Evolutionary conservation across 192 early-diverging fungal species (phyloP).

Genomic region (Coemansia sp.): DNA sequence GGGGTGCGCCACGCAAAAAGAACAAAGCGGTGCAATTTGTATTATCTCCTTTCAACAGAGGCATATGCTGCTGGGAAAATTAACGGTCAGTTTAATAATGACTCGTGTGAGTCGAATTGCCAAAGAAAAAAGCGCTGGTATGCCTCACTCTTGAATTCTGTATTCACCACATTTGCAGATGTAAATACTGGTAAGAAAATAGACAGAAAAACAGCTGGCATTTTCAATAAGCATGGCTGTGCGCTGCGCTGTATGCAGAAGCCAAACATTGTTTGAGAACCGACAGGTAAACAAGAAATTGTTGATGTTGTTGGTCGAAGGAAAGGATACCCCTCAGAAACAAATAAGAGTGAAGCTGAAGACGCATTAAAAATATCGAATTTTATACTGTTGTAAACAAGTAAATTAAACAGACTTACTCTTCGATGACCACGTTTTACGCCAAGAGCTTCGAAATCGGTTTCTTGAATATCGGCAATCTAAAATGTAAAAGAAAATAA

Average conservation of each 20-base stretch:
- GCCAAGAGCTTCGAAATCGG: slow-evolving; percentile 49
- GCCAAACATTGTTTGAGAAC: slow-evolving; percentile 2
- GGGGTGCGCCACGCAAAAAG: not conserved
- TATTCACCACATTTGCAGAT: too few relatives aligned
- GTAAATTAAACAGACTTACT: slow-evolving; percentile 25
- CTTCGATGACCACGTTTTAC: slow-evolving; percentile 53
- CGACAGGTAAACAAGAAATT: not conserved
- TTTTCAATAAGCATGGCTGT: slow-evolving; percentile 1
- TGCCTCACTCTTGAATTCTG: not conserved
- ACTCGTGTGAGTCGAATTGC: not conserved
- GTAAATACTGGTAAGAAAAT: too few relatives aligned
- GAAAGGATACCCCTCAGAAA: not conserved
- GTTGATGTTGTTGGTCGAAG: not conserved
- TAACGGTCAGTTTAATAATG: slow-evolving; percentile 3
- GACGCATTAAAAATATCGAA: not conserved
- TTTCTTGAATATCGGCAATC: slow-evolving; percentile 49
- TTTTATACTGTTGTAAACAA: not conserved
- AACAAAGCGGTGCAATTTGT: not conserved
- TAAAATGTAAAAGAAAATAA: slow-evolving; percentile 14
- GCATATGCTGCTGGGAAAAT: slow-evolving; percentile 1
- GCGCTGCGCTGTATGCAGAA: slow-evolving; percentile 5
- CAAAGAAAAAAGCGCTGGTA: not conserved
- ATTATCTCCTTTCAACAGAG: not conserved
- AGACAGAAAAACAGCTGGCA: not conserved
- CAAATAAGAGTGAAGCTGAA: too few relatives aligned